A percentile compares a stretch with the other conserved stretches of the same genome.
phyloP scores from a whole-genome alignment of 163 green algal species.

The Trebouxiophyceae sp. region DNA sequence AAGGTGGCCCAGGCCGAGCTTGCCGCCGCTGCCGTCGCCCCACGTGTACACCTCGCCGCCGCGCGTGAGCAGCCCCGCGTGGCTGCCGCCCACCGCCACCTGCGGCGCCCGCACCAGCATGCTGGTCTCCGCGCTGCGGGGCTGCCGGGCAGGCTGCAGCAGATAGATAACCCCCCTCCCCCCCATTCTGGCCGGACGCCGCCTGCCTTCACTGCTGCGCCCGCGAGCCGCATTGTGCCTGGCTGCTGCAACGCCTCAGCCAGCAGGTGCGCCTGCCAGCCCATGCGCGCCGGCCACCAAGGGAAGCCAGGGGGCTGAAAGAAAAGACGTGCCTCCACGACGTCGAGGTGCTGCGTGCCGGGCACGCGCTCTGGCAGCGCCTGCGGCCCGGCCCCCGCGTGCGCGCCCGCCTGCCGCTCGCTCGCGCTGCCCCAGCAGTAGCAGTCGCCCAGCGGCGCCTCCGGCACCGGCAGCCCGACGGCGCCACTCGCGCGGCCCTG shows the following conservation, averaged over 20 bases:
- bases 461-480: conserved; percentile 11
- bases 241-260: neutral
- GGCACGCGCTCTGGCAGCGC: conserved; percentile 60
- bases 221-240: too few relatives aligned
- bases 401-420: conserved; percentile 45
- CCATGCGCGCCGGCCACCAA: neutral
- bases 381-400: conserved; percentile 57
- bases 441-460: conserved; percentile 43
- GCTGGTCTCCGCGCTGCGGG: neutral
- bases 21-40: conserved; percentile 62
- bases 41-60: conserved; percentile 73
- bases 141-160: neutral
- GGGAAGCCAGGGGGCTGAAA: too few relatives aligned
- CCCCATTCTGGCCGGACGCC: neutral
- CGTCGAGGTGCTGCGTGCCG: too few relatives aligned
- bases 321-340: too few relatives aligned
- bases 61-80: conserved; percentile 59
- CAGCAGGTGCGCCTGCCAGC: neutral
- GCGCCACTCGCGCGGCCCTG: conserved; percentile 14
- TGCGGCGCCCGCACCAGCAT: conserved; percentile 5
- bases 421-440: conserved; percentile 39
- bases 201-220: neutral
- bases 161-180: neutral
- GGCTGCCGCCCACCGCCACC: conserved; percentile 45
- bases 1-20: conserved; percentile 63